These are phyloP conservation scores for Sindora glabra DNA, from an alignment of 306 rosid genomes.

Conservation along the genomic window DNA sequence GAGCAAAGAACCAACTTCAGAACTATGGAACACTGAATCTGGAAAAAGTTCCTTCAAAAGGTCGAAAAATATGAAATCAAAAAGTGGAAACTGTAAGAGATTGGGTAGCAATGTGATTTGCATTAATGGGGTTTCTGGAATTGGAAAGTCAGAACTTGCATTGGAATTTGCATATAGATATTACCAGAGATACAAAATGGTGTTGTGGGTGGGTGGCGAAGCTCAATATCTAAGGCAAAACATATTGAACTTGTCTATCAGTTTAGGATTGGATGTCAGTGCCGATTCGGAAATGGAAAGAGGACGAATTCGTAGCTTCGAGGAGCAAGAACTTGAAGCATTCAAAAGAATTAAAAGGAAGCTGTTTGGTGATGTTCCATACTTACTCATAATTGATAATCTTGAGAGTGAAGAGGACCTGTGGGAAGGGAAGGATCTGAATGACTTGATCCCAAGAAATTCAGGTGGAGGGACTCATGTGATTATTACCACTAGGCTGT, in stretches of 20 bases:
- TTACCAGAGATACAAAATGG: constrained; percentile 71
- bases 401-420: constrained; percentile 78
- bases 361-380: constrained; percentile 70
- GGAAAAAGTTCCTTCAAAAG: constrained; percentile 51
- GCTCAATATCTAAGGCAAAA: constrained; percentile 70
- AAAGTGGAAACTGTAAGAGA: constrained; percentile 53
- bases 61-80: constrained; percentile 55
- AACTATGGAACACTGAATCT: constrained; percentile 59
- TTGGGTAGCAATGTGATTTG: constrained; percentile 54
- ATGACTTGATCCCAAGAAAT: constrained; percentile 74
- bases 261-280: constrained; percentile 68
- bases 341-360: constrained; percentile 83
- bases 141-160: constrained; percentile 81
- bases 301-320: constrained; percentile 71
- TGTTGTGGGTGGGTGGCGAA: constrained; percentile 88
- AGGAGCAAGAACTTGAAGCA: constrained; percentile 84
- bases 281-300: constrained; percentile 70
- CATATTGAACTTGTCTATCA: constrained; percentile 58
- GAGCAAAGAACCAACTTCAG: constrained; percentile 54
- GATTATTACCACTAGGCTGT: constrained; percentile 55
- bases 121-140: constrained; percentile 70
- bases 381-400: constrained; percentile 73
- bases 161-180: constrained; percentile 69
- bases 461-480: constrained; percentile 77
- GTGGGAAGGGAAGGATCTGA: constrained; percentile 79